A percentile compares a stretch with the other conserved stretches of the same genome.
These are phyloP conservation scores for Pythium guiyangense DNA, from an alignment of 352 stramenopile genomes.

Conservation along the genomic window DNA sequence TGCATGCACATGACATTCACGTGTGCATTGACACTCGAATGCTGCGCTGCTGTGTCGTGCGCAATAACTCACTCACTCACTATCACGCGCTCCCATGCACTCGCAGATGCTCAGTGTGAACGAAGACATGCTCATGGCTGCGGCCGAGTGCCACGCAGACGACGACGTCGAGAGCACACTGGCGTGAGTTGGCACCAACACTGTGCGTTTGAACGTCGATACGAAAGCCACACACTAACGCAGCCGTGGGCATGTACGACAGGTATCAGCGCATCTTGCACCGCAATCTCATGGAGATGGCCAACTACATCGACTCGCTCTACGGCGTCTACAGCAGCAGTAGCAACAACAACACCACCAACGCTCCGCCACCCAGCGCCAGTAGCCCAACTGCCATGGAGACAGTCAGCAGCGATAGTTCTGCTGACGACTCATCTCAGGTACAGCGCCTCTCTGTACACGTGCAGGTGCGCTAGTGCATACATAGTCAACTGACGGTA, in stretches of 20 bases:
- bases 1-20: neutral
- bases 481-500: no score
- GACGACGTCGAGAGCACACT: constrained; percentile 40
- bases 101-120: constrained; percentile 68
- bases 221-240: no score
- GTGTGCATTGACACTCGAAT: neutral
- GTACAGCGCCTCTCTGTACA: neutral
- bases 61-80: neutral
- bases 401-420: neutral
- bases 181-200: constrained; percentile 27
- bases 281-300: constrained; percentile 76
- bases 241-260: neutral
- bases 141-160: constrained; percentile 59
- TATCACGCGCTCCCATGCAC: neutral
- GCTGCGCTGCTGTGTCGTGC: no score
- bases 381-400: neutral
- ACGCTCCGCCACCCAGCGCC: neutral
- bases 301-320: constrained; percentile 69
- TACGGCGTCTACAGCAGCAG: constrained; percentile 68
- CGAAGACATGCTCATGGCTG: constrained; percentile 61
- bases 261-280: constrained; percentile 76
- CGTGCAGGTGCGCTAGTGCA: neutral
- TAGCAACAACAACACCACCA: neutral
- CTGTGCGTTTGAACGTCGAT: neutral
- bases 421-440: neutral